Conservation (phyloP, 257 asterid species). For the Ilex asprella region DNA sequence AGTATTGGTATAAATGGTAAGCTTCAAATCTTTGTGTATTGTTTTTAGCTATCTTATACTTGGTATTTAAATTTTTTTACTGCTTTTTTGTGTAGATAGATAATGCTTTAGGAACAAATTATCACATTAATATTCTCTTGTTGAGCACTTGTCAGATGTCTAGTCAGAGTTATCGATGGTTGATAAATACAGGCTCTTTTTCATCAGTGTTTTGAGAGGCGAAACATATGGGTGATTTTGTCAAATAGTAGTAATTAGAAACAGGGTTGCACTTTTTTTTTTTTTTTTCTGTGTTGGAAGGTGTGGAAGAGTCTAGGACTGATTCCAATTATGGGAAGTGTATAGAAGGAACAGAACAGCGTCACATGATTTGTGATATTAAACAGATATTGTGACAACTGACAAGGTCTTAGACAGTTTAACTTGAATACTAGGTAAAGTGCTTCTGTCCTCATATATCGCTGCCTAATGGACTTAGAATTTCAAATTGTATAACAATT, state of each 20-base stretch:
- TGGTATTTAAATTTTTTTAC: not conserved
- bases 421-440: too few species aligned
- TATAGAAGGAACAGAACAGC: not conserved
- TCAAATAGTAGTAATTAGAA: not conserved
- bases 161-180: not conserved
- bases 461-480: too few species aligned
- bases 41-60: not conserved
- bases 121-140: too few species aligned
- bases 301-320: not conserved
- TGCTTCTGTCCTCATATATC: too few species aligned
- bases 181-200: not conserved
- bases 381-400: too few species aligned
- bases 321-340: not conserved
- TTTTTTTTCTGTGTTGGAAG: not conserved
- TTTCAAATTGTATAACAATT: too few species aligned
- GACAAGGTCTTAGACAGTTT: too few species aligned
- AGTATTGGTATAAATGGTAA: conserved; percentile 47
- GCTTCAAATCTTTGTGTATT: conserved; percentile 13
- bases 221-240: not conserved
- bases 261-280: not conserved
- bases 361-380: not conserved
- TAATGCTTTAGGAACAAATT: not conserved
- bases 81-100: not conserved
- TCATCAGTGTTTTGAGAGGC: not conserved
- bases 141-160: not conserved